Conservation (phyloP, 1,139 yeast species). For the Pneumocystis jirovecii region DNA sequence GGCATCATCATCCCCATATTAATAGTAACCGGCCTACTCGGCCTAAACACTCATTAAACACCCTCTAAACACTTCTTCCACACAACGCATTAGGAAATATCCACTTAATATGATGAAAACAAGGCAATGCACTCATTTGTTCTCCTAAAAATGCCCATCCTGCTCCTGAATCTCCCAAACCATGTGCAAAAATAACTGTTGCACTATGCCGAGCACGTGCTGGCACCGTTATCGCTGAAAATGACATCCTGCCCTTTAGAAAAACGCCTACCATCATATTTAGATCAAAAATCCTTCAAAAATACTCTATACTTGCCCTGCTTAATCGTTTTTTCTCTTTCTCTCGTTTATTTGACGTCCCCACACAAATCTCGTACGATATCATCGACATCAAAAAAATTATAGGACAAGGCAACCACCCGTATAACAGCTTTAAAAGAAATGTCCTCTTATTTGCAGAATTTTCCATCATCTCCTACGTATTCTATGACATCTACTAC, state of each 20-base stretch:
- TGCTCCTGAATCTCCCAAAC: constrained; percentile 77
- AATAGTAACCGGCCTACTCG: constrained; percentile 2
- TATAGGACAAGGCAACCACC: background rate
- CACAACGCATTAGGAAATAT: constrained; percentile 81
- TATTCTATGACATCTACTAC: background rate
- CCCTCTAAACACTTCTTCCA: constrained; percentile 37
- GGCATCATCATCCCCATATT: constrained; percentile 60
- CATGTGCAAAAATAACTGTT: constrained; percentile 71
- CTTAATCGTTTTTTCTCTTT: background rate
- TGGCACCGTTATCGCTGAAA: constrained; percentile 5
- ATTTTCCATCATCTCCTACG: background rate
- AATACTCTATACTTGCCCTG: background rate
- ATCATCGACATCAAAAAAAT: background rate
- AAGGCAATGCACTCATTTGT: constrained; percentile 17
- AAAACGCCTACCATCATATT: background rate
- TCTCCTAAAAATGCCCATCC: constrained; percentile 69
- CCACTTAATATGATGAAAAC: constrained; percentile 50
- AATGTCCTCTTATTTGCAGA: background rate
- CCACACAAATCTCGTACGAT: background rate
- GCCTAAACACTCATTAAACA: background rate
- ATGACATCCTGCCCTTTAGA: background rate
- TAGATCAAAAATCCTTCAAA: no score
- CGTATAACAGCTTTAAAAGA: background rate
- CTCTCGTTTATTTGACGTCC: background rate
- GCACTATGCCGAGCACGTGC: constrained; percentile 29